phyloP scores from a whole-genome alignment of 2,329 filamentous ascomycete species.

The Cryphonectria radicalis region DNA sequence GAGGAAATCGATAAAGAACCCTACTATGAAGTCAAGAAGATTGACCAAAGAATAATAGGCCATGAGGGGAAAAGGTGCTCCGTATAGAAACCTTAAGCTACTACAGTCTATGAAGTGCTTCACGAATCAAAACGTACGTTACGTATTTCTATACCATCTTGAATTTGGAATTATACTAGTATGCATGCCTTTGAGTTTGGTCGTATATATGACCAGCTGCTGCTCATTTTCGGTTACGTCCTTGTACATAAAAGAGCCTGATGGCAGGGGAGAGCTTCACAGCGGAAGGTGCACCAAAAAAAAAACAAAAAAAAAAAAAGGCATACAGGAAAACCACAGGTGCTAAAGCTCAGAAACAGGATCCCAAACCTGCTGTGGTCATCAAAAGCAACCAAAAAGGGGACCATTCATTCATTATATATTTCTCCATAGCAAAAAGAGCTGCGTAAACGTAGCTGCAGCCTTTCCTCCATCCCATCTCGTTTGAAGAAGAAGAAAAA shows the following conservation, averaged over 20 bases:
- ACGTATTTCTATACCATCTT: background rate
- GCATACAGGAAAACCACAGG: background rate
- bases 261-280: background rate
- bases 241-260: background rate
- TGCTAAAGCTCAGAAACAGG: background rate
- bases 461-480: background rate
- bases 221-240: background rate
- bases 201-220: background rate
- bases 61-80: background rate
- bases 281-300: background rate
- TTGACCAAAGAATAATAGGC: background rate
- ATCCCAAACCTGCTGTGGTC: background rate
- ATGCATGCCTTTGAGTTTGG: background rate
- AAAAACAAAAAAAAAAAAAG: too few relatives aligned
- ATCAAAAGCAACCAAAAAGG: background rate
- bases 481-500: too few relatives aligned
- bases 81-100: background rate
- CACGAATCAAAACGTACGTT: background rate
- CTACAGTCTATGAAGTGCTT: background rate
- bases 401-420: background rate
- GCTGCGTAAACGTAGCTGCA: background rate
- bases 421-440: background rate
- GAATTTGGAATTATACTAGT: background rate
- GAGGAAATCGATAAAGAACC: background rate
- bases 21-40: background rate